Evolutionary conservation across 495 filamentous ascomycete genomes (phyloP), one percentile per base, ranked within the genome.

Genomic region (Penicillium flavigenum): DNA sequence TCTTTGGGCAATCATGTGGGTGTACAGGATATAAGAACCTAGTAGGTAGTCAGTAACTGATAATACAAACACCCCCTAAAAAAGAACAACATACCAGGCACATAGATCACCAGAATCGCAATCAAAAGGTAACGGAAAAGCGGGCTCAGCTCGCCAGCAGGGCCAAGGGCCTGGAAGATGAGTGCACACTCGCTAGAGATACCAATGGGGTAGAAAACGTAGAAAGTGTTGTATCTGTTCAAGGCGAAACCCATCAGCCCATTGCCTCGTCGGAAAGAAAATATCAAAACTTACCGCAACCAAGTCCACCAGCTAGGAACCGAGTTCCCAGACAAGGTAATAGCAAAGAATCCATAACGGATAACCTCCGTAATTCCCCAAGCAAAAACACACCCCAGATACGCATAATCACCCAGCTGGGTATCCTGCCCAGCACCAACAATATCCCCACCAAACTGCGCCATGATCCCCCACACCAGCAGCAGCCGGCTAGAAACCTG

Each of bases 1-100:
- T 59, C 93, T 79, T 80, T 98, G 95, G 45, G 78, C 75, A 72
- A 98, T 88, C 94, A 98, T 98, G 73, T 98, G 88, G 22, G 88
- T 89, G 67, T 91, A 98, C 54, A 98, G 79, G 51, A 95, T 83
- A 63, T 92, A 93, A 22, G 89, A 87, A 20, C 92, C 92, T 94
- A 63, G 10, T 62, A 45, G 4, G 17, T 2, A 31, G 51, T 71
- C 51, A 74, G 63, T 50, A 53, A 55, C 32, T 59, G 42, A 8
- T 38, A 42, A 5, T 27, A 6, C 17, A 39, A 38, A 58, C 17
- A 47, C 44, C 22, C 4, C 16, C 19, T 26, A 1, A 57, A 43
- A n/a, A 29, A 26, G 31, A 50, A 26, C 47, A 47, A 67, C 84
- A 72, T 79, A 92, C 91, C 88, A 50, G 92, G 92, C 44, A 93